Evolutionary conservation across 805 yeast species (phyloP), one percentile per base, ranked within the genome.

Genomic region (Starmera amethionina): DNA sequence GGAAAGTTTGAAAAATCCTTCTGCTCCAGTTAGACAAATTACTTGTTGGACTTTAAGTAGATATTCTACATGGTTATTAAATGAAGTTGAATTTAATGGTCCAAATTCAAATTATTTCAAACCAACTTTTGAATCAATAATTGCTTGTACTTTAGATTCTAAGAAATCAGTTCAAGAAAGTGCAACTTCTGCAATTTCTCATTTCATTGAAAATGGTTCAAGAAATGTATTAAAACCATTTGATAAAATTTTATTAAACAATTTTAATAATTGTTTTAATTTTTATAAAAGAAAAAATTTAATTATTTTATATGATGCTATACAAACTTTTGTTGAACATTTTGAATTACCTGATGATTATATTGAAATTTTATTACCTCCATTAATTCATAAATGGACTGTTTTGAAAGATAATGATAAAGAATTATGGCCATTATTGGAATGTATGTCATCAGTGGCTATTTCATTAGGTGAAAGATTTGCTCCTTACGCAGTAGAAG

Each of bases 121-220:
- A 42, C 93, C 93, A 5, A 86, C 93, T 0, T 70, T 93, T 43
- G 79, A 82, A 50, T 75, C 93, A 2, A 72, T 93, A 37, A 72
- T 93, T 56, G 64, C 59, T 38, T 82, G 93, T 60, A 77, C 85
- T 19, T 64, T 87, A 49, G 97, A 93, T 58, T 70, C 67, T 39
- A 87, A 86, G 64, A 88, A 89, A 56, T 83, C 82, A 42, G 98
- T 90, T n/a, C 98, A 93, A 63, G 90, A 88, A 53, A 82, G 95
- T 42, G 96, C 95, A 2, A 86, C 95, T 50, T 76, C 88, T 31
- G 84, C 96, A 10, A 72, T 90, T 35, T 82, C 95, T 1, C 79
- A 79, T 41, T 83, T 89, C 46, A 78, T 89, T 33, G 97, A 89
- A 52, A 75, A 71, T 42, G 72, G 93, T 18, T 87, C 84, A 40